Base-by-base conservation (phyloP, 1,284 basidiomycete genomes). In the Ganoderma sinense region DNA sequence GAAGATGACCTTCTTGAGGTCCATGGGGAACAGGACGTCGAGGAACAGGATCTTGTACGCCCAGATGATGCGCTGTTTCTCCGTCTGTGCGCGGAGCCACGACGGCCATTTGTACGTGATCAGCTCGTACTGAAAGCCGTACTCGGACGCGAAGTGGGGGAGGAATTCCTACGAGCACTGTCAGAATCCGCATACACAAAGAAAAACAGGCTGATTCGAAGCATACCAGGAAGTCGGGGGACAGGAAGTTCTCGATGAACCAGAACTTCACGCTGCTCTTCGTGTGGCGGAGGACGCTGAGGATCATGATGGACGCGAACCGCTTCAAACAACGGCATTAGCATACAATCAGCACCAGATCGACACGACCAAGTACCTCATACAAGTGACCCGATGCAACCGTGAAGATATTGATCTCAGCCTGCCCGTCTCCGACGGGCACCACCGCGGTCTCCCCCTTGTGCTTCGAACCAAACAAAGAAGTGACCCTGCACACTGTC, bases 21-120 rank as follows among this genome's bases (percentile, higher is more conserved):
- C 95, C 91, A 99, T 95, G 2, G 97, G 97, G 89, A 99, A 99
- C 7, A 99, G 88, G 8, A 99, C 97, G 77, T 99, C 97, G 36
- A 99, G 89, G 88, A 99, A 99, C 48, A 99, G 89, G 72, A 99
- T 99, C 84, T 99, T 99, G 87, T 99, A 98, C n/a, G 95, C 98
- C 97, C 97, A 99, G 76, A 99, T 99, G 68, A 97, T 94, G 26
- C 97, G 89, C 81, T 99, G 97, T 81, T 99, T 99, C 83, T 99
- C 97, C 67, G 91, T 97, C 80, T 99, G 97, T 13, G 90, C 89
- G n/a, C 96, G 93, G 16, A 99, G 86, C 97, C 97, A 99, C 3
- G 94, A 93, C 0, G 97, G 98, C 97, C 97, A 99, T 78, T 98
- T 98, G 85, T 99, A 99, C 0, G 97, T 99, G 67, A 99, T 94